These are phyloP conservation scores for Thymus quinquecostatus DNA, from an alignment of 257 asterid genomes.

Conservation along the genomic window DNA sequence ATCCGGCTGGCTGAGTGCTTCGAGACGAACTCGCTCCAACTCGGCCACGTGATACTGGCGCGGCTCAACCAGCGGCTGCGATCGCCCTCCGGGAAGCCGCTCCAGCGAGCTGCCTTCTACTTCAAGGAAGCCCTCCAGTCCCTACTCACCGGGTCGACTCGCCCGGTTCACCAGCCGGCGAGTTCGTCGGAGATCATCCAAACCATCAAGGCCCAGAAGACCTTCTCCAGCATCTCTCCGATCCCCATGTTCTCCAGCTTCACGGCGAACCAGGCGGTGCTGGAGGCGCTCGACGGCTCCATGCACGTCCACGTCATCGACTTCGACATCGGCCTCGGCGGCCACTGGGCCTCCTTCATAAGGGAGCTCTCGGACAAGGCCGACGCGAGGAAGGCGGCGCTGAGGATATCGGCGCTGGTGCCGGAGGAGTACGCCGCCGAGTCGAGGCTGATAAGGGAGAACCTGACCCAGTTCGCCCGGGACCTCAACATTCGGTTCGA, in stretches of 20 bases:
- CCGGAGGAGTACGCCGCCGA: slow-evolving; percentile 72
- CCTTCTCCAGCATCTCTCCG: slow-evolving; percentile 68
- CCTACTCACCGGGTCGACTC: slow-evolving; percentile 68
- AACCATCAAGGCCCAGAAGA: slow-evolving; percentile 71
- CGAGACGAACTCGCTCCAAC: slow-evolving; percentile 80
- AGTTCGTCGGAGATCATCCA: slow-evolving; percentile 63
- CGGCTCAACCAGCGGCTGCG: slow-evolving; percentile 81
- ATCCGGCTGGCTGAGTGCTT: slow-evolving; percentile 86
- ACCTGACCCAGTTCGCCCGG: slow-evolving; percentile 67
- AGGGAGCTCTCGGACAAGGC: slow-evolving; percentile 76
- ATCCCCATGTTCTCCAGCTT: slow-evolving; percentile 86
- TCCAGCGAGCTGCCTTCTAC: slow-evolving; percentile 86
- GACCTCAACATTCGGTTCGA: slow-evolving; percentile 75
- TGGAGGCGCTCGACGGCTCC: slow-evolving; percentile 73
- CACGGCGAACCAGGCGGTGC: slow-evolving; percentile 89
- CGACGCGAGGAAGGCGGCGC: slow-evolving; percentile 42
- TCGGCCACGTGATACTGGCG: slow-evolving; percentile 70
- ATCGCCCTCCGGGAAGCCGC: slow-evolving; percentile 68
- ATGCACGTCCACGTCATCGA: slow-evolving; percentile 72
- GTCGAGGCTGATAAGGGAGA: slow-evolving; percentile 63
- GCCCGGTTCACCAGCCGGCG: slow-evolving; percentile 46
- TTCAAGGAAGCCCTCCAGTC: slow-evolving; percentile 94
- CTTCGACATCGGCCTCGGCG: slow-evolving; percentile 62
- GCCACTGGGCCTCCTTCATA: slow-evolving; percentile 92
- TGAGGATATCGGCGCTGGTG: slow-evolving; percentile 77